phyloP scores from a whole-genome alignment of 768 basidiomycete genomes.

The Boletus bicolor region DNA sequence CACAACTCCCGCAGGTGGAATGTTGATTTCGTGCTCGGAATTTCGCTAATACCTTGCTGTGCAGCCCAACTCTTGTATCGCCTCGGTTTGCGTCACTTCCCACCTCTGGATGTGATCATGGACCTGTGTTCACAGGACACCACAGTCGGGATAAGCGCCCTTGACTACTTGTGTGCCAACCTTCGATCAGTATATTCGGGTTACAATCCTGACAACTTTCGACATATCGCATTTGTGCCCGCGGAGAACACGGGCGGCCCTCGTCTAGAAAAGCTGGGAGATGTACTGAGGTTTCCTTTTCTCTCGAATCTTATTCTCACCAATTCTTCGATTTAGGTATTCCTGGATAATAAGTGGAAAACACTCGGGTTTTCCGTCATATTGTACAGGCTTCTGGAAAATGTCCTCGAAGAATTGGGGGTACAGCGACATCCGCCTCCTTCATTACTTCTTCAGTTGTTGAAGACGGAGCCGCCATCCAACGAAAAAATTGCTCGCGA shows the following conservation, averaged over 20 bases:
- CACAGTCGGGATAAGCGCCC: slow-evolving; percentile 49
- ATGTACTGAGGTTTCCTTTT: background rate
- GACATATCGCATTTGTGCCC: background rate
- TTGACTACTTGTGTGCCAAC: slow-evolving; percentile 70
- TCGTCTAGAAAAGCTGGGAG: background rate
- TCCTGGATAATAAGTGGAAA: slow-evolving; percentile 9
- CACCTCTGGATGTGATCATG: too few species aligned
- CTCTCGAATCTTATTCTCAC: background rate
- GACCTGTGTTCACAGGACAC: slow-evolving; percentile 29
- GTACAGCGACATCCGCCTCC: too few species aligned
- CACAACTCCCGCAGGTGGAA: background rate
- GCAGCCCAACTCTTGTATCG: background rate
- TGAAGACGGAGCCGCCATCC: too few species aligned
- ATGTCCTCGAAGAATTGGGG: too few species aligned
- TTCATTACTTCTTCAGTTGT: too few species aligned
- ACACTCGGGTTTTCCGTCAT: too few species aligned
- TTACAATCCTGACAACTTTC: slow-evolving; percentile 51
- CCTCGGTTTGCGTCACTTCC: background rate
- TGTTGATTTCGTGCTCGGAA: background rate
- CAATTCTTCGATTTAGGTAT: background rate
- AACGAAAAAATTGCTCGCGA: too few species aligned
- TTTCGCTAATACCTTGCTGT: too few species aligned
- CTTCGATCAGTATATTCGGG: background rate
- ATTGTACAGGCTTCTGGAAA: too few species aligned
- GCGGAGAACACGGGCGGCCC: background rate